These are phyloP conservation scores for Candida sp. DNA, from an alignment of 1,139 yeast genomes.

Conservation along the genomic window DNA sequence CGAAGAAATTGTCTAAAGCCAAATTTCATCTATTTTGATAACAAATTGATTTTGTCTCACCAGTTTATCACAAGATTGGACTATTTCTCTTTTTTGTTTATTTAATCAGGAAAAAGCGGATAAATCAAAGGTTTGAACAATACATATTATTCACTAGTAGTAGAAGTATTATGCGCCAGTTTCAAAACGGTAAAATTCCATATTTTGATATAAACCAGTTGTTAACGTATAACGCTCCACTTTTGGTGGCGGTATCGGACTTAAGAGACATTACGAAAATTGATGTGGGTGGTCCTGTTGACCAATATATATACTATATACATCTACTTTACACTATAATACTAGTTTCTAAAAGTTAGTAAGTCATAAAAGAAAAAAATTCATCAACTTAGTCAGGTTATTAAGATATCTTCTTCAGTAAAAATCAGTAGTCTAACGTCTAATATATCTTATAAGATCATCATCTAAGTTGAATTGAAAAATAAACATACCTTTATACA, in stretches of 20 bases:
- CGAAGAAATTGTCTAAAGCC: neutral
- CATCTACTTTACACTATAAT: neutral
- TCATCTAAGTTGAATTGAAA: constrained; percentile 2
- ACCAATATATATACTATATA: neutral
- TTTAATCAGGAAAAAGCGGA: no score
- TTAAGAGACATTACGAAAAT: no score
- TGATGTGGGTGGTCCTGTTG: neutral
- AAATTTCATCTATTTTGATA: neutral
- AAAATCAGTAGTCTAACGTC: constrained; percentile 3
- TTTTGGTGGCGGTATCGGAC: no score
- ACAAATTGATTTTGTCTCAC: neutral
- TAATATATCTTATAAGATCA: constrained; percentile 5
- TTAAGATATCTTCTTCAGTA: constrained; percentile 5
- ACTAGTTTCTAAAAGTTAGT: neutral
- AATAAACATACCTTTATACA: neutral
- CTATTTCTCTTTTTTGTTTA: no score
- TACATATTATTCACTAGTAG: no score
- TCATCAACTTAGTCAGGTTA: neutral
- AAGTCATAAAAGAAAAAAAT: neutral
- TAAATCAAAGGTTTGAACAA: no score
- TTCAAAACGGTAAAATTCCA: no score
- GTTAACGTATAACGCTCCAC: no score
- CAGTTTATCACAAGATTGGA: neutral
- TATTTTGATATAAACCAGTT: no score
- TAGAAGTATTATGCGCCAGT: no score